Conservation (phyloP, 257 asterid species). For the Paraleonurus japonicus region DNA sequence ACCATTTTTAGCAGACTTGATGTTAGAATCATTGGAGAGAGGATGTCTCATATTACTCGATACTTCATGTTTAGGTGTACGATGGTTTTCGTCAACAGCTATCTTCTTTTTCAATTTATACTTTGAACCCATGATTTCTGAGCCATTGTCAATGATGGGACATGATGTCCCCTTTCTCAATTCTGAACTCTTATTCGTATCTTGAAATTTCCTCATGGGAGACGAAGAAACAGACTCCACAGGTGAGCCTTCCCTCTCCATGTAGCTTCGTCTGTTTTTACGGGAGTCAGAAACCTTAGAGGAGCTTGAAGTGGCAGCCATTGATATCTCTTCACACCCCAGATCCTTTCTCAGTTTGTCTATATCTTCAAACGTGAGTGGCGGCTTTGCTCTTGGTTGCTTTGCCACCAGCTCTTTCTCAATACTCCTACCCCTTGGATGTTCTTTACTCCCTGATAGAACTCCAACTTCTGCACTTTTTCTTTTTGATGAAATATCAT, state of each 20-base stretch:
- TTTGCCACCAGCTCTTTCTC: conserved; percentile 46
- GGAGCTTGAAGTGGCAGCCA: conserved; percentile 90
- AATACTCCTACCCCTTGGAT: conserved; percentile 24
- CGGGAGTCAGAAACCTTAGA: conserved; percentile 83
- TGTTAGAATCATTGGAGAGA: conserved; percentile 30
- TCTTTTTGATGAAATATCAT: conserved; percentile 32
- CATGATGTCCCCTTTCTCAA: conserved; percentile 39
- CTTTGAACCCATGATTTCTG: conserved; percentile 33
- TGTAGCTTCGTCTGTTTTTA: conserved; percentile 47
- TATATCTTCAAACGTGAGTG: conserved; percentile 54
- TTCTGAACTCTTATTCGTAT: conserved; percentile 37
- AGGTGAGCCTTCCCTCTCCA: conserved; percentile 70
- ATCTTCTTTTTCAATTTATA: conserved; percentile 30
- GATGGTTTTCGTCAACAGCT: conserved; percentile 30
- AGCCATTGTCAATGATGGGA: conserved; percentile 26
- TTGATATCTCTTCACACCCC: conserved; percentile 58
- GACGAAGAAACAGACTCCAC: conserved; percentile 92
- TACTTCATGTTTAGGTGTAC: conserved; percentile 30
- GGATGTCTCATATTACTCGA: conserved; percentile 26
- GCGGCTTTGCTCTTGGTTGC: conserved; percentile 34
- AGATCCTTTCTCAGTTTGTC: conserved; percentile 65
- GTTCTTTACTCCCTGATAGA: conserved; percentile 39
- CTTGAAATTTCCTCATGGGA: conserved; percentile 55
- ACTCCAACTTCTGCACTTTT: conserved; percentile 33
- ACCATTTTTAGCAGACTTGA: conserved; percentile 35